These are phyloP conservation scores for Xerocomellus amylosporus DNA, from an alignment of 768 basidiomycete genomes.

Conservation along the genomic window DNA sequence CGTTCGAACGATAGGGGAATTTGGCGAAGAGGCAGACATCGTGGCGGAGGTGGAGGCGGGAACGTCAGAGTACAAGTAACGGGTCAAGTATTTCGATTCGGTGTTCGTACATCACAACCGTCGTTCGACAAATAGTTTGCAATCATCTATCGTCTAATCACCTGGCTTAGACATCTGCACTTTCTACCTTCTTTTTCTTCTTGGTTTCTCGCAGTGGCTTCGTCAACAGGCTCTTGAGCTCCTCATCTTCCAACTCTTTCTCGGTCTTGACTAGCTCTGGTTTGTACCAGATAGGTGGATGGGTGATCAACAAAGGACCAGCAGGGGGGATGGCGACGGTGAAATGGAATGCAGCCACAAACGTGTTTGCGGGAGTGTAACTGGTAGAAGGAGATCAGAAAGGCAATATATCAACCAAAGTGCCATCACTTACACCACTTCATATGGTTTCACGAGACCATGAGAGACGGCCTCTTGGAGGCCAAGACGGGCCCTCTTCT, in stretches of 20 bases:
- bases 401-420: background rate
- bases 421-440: slow-evolving; percentile 70
- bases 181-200: slow-evolving; percentile 84
- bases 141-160: slow-evolving; percentile 20
- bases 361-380: slow-evolving; percentile 77
- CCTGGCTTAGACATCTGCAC: slow-evolving; percentile 36
- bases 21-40: slow-evolving; percentile 62
- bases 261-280: slow-evolving; percentile 86
- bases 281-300: slow-evolving; percentile 91
- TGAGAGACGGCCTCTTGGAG: slow-evolving; percentile 96
- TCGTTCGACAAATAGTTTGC: slow-evolving; percentile 16
- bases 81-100: slow-evolving; percentile 11
- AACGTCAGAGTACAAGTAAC: slow-evolving; percentile 9
- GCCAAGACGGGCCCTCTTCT: slow-evolving; percentile 93
- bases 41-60: background rate
- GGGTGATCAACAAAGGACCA: slow-evolving; percentile 84
- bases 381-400: slow-evolving; percentile 34
- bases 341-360: slow-evolving; percentile 96
- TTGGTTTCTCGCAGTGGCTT: slow-evolving; percentile 83
- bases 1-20: slow-evolving; percentile 75
- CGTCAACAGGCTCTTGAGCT: slow-evolving; percentile 73
- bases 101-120: slow-evolving; percentile 13
- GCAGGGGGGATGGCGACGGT: slow-evolving; percentile 90
- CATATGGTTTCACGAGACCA: slow-evolving; percentile 89
- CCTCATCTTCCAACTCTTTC: slow-evolving; percentile 86